Evolutionary conservation across 495 filamentous ascomycete species (phyloP), one percentile per base, ranked within the genome.

Genomic region (Trichoderma gamsii): DNA sequence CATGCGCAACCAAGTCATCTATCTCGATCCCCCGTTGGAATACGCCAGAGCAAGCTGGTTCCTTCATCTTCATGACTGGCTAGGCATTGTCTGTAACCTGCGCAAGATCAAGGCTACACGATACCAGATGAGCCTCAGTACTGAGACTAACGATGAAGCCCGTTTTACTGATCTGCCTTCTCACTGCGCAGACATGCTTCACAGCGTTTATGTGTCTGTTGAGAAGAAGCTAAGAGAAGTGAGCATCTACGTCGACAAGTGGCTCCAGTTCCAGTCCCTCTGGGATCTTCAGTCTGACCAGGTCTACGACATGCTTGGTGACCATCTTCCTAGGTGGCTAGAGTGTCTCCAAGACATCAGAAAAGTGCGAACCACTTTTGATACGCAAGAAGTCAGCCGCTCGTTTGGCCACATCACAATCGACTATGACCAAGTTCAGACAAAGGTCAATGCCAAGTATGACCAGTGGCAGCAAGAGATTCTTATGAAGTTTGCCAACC

Each of bases 401-500:
- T 90, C 88, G 8, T 98, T 99, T 74, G 95, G 95, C 12, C 93
- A 96, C 74, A 88, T 97, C 65, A 90, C 88, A 9, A 91, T 99
- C 70, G 93, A 98, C 75, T 98, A 98, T 70, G 95, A 97, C 72
- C 95, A 99, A 78, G 95, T 99, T 0, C 96, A 98, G 74, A 92
- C 92, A 41, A 97, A 93, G 76, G 94, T 99, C 75, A 97, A 97
- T 75, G 91, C 92, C 67, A 98, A 97, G 73, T 99, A 99, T 73
- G 96, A 99, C 75, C 96, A 98, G 77, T 99, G 95, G 95, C 95
- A 99, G 73, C 93, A 97, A 71, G 95, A 99, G 67, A 96, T 99
- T 52, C 81, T 97, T 23, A 82, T 89, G 44, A 96, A 96, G 74
- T 99, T 99, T 77, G 96, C 92, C 49, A 83, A 83, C 29, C 90